phyloP scores from a whole-genome alignment of 306 rosid species.

The Lathyrus sativus region DNA sequence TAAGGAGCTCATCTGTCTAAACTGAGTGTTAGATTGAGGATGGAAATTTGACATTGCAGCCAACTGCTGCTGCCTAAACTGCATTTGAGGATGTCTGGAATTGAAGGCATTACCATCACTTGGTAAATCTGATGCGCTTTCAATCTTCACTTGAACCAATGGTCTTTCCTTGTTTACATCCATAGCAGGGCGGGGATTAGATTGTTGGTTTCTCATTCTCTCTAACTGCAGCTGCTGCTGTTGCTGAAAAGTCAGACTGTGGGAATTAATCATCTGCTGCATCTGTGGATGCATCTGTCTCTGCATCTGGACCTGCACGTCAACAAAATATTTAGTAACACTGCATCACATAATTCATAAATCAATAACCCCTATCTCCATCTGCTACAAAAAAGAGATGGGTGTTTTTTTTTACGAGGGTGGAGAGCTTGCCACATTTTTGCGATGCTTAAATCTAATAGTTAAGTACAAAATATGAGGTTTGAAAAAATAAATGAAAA shows the following conservation, averaged over 20 bases:
- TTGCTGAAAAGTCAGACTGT: conserved; percentile 52
- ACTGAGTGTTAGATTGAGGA: conserved; percentile 62
- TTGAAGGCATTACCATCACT: conserved; percentile 60
- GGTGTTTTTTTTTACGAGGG: not conserved
- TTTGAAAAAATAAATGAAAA: not conserved
- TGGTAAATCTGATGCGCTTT: conserved; percentile 66
- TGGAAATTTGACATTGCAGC: conserved; percentile 71
- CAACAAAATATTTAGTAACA: conserved; percentile 24
- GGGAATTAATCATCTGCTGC: conserved; percentile 65
- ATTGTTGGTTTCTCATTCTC: conserved; percentile 62
- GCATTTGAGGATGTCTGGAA: conserved; percentile 69
- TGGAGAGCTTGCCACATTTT: not conserved
- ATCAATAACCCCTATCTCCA: conserved; percentile 23
- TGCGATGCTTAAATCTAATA: conserved; percentile 3
- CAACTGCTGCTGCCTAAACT: conserved; percentile 76
- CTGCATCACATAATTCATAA: conserved; percentile 19
- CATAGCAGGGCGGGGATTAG: conserved; percentile 63
- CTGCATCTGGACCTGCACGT: conserved; percentile 56
- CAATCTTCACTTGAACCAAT: conserved; percentile 85
- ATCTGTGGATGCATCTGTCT: conserved; percentile 81
- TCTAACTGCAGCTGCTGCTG: conserved; percentile 52
- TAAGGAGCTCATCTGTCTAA: conserved; percentile 65
- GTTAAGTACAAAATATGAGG: not conserved
- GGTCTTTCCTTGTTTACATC: conserved; percentile 81
- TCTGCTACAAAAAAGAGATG: not conserved